Conservation (phyloP, 148 eudicot genomes). For the Selenicereus undatus region DNA sequence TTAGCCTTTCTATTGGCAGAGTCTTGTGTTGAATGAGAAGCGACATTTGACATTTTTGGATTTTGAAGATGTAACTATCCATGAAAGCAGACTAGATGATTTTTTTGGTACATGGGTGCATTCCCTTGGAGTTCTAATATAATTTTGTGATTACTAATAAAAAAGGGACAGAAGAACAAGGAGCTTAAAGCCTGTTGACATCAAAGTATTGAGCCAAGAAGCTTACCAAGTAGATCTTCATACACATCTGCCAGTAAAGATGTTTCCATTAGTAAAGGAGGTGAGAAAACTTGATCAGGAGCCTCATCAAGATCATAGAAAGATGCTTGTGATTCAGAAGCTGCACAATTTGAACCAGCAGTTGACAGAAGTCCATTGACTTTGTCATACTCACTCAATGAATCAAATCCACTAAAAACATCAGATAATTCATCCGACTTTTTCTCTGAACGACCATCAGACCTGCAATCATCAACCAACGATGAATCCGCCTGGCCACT, state of each 20-base stretch:
- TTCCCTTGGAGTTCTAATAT: no score
- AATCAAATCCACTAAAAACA: slow-evolving; percentile 44
- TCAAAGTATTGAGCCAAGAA: not conserved
- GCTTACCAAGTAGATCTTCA: slow-evolving; percentile 92
- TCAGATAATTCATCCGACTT: slow-evolving; percentile 51
- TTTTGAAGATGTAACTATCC: no score
- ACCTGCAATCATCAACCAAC: slow-evolving; percentile 39
- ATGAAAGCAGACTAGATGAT: no score
- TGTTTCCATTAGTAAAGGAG: slow-evolving; percentile 82
- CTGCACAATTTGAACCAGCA: slow-evolving; percentile 56
- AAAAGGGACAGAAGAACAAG: no score
- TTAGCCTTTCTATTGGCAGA: no score
- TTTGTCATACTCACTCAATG: slow-evolving; percentile 57
- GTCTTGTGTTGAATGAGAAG: no score
- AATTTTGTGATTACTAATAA: no score
- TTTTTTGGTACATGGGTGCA: no score
- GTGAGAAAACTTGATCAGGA: slow-evolving; percentile 84
- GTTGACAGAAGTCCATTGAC: slow-evolving; percentile 60
- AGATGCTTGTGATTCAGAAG: slow-evolving; percentile 61
- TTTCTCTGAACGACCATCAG: slow-evolving; percentile 37
- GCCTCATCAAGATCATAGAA: slow-evolving; percentile 66
- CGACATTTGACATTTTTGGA: no score
- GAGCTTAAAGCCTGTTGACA: not conserved
- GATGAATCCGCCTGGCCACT: slow-evolving; percentile 50
- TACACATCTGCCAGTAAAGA: slow-evolving; percentile 72